These are phyloP conservation scores for Aegilops tauschii DNA, from an alignment of 176 grass and related monocot species.

Conservation along the genomic window DNA sequence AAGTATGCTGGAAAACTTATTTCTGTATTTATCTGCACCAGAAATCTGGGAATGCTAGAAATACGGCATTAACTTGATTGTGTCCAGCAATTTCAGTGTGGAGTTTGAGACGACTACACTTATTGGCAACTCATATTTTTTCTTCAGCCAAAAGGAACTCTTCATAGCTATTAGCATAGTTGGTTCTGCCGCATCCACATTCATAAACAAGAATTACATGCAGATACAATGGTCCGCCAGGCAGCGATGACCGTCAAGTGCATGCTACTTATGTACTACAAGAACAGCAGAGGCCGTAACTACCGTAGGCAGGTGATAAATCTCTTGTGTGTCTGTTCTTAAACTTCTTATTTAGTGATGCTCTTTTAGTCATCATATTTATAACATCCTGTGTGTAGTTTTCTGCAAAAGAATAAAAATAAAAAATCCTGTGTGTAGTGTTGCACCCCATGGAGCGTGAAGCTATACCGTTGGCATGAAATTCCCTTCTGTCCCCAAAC, in stretches of 20 bases:
- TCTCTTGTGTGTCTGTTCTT: slow-evolving; percentile 10
- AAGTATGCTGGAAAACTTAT: not conserved
- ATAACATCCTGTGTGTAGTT: not conserved
- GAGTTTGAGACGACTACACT: slow-evolving; percentile 2
- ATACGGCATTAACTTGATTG: slow-evolving; percentile 3
- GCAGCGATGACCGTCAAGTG: slow-evolving; percentile 87
- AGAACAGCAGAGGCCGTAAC: slow-evolving; percentile 75
- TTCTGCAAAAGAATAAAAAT: too few relatives aligned
- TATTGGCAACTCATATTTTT: not conserved
- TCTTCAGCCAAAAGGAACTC: not conserved
- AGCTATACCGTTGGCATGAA: not conserved
- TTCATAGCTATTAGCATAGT: slow-evolving; percentile 2
- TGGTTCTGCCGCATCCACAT: slow-evolving; percentile 5
- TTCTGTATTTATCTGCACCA: not conserved
- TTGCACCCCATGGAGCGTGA: not conserved
- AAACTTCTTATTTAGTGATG: slow-evolving; percentile 15
- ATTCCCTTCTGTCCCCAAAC: slow-evolving; percentile 4
- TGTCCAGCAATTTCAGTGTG: not conserved
- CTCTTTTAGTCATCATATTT: not conserved
- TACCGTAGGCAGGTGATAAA: slow-evolving; percentile 77
- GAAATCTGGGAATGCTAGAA: not conserved
- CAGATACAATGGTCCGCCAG: slow-evolving; percentile 97
- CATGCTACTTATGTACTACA: slow-evolving; percentile 85
- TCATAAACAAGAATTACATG: slow-evolving; percentile 25
- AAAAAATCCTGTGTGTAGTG: too few relatives aligned